Evolutionary conservation across 495 filamentous ascomycete genomes (phyloP).

Genomic region (Penicillium longicatenatum): DNA sequence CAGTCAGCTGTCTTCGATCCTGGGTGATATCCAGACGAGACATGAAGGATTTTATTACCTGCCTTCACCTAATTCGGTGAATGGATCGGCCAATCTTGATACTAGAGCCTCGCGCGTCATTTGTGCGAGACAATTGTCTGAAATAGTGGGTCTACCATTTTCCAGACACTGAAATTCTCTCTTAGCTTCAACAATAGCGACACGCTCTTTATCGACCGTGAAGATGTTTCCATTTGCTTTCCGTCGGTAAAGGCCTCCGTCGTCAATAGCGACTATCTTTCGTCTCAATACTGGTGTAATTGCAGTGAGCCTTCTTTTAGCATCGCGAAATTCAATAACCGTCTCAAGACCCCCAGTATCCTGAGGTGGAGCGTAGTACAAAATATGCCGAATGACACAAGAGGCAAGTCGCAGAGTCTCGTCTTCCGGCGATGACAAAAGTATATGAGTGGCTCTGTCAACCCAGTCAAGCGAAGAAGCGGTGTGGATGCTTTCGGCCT

Average conservation of each 20-base stretch:
- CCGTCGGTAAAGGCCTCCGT: slow-evolving; percentile 19
- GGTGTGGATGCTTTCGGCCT: slow-evolving; percentile 3
- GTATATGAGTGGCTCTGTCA: slow-evolving; percentile 12
- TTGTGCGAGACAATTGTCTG: slow-evolving; percentile 19
- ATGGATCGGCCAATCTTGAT: slow-evolving; percentile 10
- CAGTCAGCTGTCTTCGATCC: too few relatives aligned
- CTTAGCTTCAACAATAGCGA: slow-evolving; percentile 24
- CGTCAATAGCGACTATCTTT: slow-evolving; percentile 21
- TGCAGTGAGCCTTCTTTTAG: slow-evolving; percentile 18
- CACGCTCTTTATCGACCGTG: slow-evolving; percentile 2
- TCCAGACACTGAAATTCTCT: slow-evolving; percentile 21
- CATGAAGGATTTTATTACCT: neutral
- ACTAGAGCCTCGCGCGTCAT: slow-evolving; percentile 23
- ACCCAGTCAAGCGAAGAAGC: slow-evolving; percentile 18
- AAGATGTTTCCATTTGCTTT: neutral
- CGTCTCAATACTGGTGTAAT: neutral
- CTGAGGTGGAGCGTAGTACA: slow-evolving; percentile 23
- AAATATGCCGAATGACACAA: slow-evolving; percentile 23
- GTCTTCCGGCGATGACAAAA: slow-evolving; percentile 11
- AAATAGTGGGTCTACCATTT: slow-evolving; percentile 19
- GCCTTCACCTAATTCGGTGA: neutral
- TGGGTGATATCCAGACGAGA: too few relatives aligned
- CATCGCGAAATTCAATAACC: slow-evolving; percentile 26
- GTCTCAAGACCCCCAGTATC: neutral
- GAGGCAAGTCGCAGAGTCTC: slow-evolving; percentile 23